These are phyloP conservation scores for Senna siamea DNA, from an alignment of 306 rosid species.

Conservation along the genomic window DNA sequence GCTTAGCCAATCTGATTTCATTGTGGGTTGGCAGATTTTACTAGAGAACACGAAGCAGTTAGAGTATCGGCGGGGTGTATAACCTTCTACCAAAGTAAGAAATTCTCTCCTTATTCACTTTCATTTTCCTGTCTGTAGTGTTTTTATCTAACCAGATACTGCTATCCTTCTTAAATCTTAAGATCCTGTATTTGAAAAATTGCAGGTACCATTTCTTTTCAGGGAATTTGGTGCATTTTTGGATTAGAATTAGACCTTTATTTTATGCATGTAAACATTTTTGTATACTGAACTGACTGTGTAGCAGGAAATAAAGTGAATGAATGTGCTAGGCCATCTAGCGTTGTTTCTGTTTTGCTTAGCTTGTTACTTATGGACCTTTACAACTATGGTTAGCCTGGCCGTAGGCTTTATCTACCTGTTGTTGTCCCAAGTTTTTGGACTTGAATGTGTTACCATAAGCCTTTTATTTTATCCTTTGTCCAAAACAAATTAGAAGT, in stretches of 20 bases:
- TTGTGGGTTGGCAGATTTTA: constrained; percentile 59
- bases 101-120: constrained; percentile 2
- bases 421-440: background rate
- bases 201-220: constrained; percentile 8
- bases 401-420: background rate
- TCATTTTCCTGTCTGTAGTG: background rate
- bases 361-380: too few relatives aligned
- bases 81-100: constrained; percentile 36
- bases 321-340: constrained; percentile 16
- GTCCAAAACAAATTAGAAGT: background rate
- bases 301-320: constrained; percentile 8
- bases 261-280: background rate
- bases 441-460: background rate
- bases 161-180: background rate
- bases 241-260: background rate
- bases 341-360: too few relatives aligned
- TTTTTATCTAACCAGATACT: background rate
- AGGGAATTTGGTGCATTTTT: background rate
- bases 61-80: constrained; percentile 65
- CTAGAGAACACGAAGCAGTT: constrained; percentile 78
- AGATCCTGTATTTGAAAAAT: background rate
- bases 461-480: background rate
- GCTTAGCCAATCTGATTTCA: constrained; percentile 3
- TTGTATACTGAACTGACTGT: constrained; percentile 1
- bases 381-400: too few relatives aligned